Evolutionary conservation across 2,329 filamentous ascomycete species (phyloP), one percentile per base, ranked within the genome.

Genomic region (Colletotrichum lentis): DNA sequence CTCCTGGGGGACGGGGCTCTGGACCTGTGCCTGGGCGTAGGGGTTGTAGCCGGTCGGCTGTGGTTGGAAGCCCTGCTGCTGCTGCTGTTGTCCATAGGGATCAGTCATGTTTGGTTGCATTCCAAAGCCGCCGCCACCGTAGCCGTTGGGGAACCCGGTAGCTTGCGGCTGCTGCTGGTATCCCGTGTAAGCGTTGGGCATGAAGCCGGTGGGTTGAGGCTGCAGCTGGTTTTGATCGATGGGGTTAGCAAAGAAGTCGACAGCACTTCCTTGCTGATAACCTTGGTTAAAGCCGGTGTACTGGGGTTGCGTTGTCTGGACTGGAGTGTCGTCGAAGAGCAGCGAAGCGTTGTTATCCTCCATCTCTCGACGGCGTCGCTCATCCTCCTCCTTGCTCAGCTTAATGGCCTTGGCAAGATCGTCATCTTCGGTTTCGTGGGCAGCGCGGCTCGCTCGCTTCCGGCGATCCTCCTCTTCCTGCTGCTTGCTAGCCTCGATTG

Each of bases 191-290:
- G 84, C 82, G 71, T 86, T 85, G 62, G 79, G 77, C 78, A 88
- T 82, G 72, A 83, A 91, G n/a, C 93, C 93, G 1, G 93, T 96
- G 3, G 88, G 91, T 77, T 97, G 94, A 52, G 88, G 86, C 77
- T 94, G 90, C 72, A 90, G 85, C 77, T 92, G 90, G 73, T 82
- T 88, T 74, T 89, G 90, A 67, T 95, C 92, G 74, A 98, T 91
- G 14, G 94, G 93, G 78, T 99, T 99, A 67, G 95, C 96, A 74
- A 96, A 96, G 88, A 96, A 98, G 80, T 99, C 96, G 20, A 99
- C 96, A 14, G 93, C 93, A 65, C 91, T 91, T 77, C 97, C 95
- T 80, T 99, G 96, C 82, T 98, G 94, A 76, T 99, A 99, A 54
- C 95, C 95, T 81, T 97, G 94, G 79, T 97, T 98, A 82, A 93